Percentiles rank a stretch among this genome's conserved stretches.
These are phyloP conservation scores for Diaporthe citrichinensis DNA, from an alignment of 2,329 filamentous ascomycete species.

Conservation along the genomic window DNA sequence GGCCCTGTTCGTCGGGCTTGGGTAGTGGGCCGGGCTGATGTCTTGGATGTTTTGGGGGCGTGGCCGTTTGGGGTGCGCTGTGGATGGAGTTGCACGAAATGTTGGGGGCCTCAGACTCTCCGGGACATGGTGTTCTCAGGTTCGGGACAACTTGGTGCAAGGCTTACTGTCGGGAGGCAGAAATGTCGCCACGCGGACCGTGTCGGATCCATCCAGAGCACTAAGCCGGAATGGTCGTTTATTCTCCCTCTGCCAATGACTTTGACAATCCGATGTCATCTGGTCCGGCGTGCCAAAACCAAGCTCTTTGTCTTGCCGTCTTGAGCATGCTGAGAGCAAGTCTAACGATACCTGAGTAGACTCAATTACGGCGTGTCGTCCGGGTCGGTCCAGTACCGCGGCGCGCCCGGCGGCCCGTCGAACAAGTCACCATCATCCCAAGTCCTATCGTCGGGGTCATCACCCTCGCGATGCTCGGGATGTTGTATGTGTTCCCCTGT, in stretches of 20 bases:
- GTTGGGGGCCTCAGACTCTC: too few species aligned
- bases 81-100: background rate
- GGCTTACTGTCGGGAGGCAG: background rate
- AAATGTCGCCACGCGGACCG: constrained; percentile 6
- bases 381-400: too few species aligned
- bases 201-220: background rate
- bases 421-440: too few species aligned
- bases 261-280: background rate
- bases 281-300: background rate
- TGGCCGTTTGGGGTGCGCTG: background rate
- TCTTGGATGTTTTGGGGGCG: background rate
- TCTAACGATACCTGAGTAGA: background rate
- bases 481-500: background rate
- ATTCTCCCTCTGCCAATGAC: background rate
- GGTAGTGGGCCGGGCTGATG: background rate
- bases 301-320: background rate
- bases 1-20: background rate
- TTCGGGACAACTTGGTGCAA: background rate
- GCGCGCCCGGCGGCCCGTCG: too few species aligned
- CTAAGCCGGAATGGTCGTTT: background rate
- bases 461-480: background rate
- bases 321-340: background rate
- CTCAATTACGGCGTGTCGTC: rapidly evolving
- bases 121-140: background rate
- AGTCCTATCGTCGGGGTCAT: background rate